phyloP scores from a whole-genome alignment of 2,329 filamentous ascomycete species.

The Dactylonectria estremocensis region DNA sequence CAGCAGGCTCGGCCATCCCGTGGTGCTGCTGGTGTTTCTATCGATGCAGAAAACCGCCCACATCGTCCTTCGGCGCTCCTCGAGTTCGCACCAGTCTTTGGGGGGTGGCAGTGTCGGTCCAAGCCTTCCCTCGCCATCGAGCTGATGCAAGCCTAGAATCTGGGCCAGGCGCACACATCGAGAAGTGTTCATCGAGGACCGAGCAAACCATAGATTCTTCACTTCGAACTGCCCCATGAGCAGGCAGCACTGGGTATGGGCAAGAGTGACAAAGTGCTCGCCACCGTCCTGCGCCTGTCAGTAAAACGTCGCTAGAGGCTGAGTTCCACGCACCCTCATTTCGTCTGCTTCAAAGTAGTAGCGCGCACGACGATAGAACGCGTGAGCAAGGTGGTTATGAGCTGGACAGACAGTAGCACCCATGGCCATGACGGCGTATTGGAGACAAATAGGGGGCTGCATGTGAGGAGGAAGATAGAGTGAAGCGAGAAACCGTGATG shows the following conservation, averaged over 20 bases:
- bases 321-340: slow-evolving; percentile 33
- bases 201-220: slow-evolving; percentile 84
- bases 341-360: slow-evolving; percentile 45
- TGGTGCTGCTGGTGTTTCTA: slow-evolving; percentile 86
- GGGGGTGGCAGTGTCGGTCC: slow-evolving; percentile 81
- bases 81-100: slow-evolving; percentile 81
- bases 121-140: slow-evolving; percentile 77
- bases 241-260: slow-evolving; percentile 83
- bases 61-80: slow-evolving; percentile 83
- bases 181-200: slow-evolving; percentile 85
- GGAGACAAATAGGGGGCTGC: slow-evolving; percentile 47
- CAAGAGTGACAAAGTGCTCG: slow-evolving; percentile 65
- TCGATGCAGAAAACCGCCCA: slow-evolving; percentile 87
- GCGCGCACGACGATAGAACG: slow-evolving; percentile 42
- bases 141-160: slow-evolving; percentile 85
- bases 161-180: slow-evolving; percentile 77
- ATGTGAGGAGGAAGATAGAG: slow-evolving; percentile 45
- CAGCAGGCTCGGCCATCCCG: slow-evolving; percentile 87
- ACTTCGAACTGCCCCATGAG: slow-evolving; percentile 84
- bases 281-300: slow-evolving; percentile 40
- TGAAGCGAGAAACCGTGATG: slow-evolving; percentile 42
- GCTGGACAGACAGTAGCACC: slow-evolving; percentile 33
- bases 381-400: slow-evolving; percentile 35
- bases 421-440: slow-evolving; percentile 43
- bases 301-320: neutral